phyloP scores from a whole-genome alignment of 176 grass and related monocot genomes.

The Chloris gayana region DNA sequence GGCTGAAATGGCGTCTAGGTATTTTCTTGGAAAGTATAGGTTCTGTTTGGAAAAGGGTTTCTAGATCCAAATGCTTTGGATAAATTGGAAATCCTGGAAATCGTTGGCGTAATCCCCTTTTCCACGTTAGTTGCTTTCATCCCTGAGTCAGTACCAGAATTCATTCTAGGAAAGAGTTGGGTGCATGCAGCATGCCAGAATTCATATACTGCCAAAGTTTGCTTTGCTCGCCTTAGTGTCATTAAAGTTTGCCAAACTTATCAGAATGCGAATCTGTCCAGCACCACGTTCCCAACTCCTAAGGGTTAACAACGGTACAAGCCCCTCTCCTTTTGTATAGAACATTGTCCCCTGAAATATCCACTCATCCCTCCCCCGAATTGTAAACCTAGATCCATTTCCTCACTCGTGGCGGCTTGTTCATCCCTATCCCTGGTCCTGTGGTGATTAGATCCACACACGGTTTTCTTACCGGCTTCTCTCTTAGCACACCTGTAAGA shows the following conservation, averaged over 20 bases:
- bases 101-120: not conserved
- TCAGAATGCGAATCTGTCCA: not conserved
- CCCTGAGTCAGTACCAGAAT: conserved; percentile 3
- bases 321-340: not conserved
- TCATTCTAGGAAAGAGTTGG: conserved; percentile 6
- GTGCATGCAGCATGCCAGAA: not conserved
- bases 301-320: not conserved
- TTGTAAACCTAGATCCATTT: not conserved
- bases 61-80: not conserved
- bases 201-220: not conserved
- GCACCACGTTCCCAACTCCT: not conserved
- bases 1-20: not conserved
- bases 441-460: not conserved
- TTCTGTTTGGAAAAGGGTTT: not conserved
- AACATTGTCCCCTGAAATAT: not conserved
- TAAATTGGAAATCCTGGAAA: not conserved
- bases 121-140: not conserved
- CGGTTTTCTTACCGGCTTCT: not conserved
- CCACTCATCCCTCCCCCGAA: not conserved
- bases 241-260: conserved; percentile 9
- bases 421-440: not conserved
- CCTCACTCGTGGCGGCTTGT: not conserved
- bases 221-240: not conserved
- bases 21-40: conserved; percentile 4
- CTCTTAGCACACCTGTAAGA: not conserved